Evolutionary conservation across 768 basidiomycete genomes (phyloP), one percentile per base, ranked within the genome.

Genomic region (Amanita pseudoporphyria): DNA sequence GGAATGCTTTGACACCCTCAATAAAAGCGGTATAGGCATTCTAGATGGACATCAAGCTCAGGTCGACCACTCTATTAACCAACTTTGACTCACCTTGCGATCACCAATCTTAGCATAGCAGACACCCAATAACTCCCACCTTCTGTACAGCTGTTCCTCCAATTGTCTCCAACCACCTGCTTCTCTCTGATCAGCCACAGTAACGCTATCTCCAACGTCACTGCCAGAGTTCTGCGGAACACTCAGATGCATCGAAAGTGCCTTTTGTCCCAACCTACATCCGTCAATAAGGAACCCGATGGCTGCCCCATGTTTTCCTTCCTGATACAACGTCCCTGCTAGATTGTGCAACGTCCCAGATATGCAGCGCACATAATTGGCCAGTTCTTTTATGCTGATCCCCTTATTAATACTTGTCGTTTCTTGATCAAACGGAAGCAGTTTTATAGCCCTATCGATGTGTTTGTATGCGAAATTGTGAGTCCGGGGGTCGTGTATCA

Each of bases 111-210:
- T 92, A 24, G 76, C 73, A 58, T 79, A 81, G 60, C 88, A 91
- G 3, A 84, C 78, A 0, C 77, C 91, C 21, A 94, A 67, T 26
- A 95, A 62, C 65, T 96, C 90, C 77, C 83, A 94, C 40, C 91
- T 68, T 18, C 82, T 72, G 54, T 74, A 77, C 22, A 92, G 56
- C 53, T 84, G 81, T 28, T 81, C 79, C 51, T 78, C 74, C 1
- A 88, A 67, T 54, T 78, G 74, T 38, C 49, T 67, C 81, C 83
- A 86, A 69, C 77, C 53, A 53, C 71, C 59, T 26, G 12, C 32
- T 45, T 63, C 64, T 6, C 54, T 58, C 12, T 59, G 61, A 21
- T 60, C 62, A 24, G 53, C 53, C 10, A 47, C 52, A 35, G 45
- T 51, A 28, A 7, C 26, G 47, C 30, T 53, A 2, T 19, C 40